Evolutionary conservation across 495 filamentous ascomycete species (phyloP).

Genomic region (Aspergillus saccharolyticus): DNA sequence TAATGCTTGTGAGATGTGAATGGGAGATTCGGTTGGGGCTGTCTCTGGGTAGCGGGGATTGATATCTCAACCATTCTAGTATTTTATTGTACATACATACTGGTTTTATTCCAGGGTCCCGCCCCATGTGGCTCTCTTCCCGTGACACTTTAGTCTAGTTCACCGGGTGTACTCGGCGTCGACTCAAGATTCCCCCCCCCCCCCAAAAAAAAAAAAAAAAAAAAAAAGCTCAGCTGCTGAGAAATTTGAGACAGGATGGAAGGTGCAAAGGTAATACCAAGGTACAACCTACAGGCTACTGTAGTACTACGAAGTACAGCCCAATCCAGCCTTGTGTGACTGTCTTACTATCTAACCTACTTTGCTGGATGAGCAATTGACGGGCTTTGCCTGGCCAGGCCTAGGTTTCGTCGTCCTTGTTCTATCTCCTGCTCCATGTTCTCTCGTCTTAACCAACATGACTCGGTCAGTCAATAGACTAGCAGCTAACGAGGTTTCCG

Average conservation of each 20-base stretch:
- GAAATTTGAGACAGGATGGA: no score
- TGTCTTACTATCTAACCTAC: no score
- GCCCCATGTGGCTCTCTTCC: constrained; percentile 9
- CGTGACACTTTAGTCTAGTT: constrained; percentile 16
- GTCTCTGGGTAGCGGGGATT: neutral
- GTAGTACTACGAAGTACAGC: no score
- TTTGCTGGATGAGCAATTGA: neutral
- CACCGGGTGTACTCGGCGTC: constrained; percentile 5
- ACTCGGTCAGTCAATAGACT: neutral
- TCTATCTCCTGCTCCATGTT: neutral
- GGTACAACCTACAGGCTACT: no score
- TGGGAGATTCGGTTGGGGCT: neutral
- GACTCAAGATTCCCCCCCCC: no score
- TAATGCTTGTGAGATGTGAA: no score
- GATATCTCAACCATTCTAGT: no score
- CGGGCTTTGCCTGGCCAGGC: neutral
- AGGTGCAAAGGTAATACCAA: neutral
- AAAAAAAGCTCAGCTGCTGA: no score
- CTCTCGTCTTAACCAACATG: neutral
- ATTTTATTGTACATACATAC: neutral
- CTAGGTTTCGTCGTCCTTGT: neutral
- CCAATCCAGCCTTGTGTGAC: no score
- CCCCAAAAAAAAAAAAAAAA: no score
- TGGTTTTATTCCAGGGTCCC: neutral
- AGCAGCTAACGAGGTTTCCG: neutral